Conservation (phyloP, 352 stramenopile genomes). For the Elongisporangium anandrum region DNA sequence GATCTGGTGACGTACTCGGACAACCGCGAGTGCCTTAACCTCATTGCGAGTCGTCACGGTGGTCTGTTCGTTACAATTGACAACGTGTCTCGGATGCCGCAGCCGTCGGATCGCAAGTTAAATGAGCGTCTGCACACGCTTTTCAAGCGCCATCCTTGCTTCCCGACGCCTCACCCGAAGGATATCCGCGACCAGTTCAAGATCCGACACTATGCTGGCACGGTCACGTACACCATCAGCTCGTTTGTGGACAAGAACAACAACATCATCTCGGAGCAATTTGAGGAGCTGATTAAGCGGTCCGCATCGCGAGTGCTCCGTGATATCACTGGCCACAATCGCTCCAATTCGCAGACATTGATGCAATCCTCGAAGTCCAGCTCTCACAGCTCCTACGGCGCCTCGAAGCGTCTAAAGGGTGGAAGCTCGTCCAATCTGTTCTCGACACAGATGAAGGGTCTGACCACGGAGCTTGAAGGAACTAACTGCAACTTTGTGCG, state of each 20-base stretch:
- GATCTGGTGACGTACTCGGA: constrained; percentile 73
- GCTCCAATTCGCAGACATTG: constrained; percentile 34
- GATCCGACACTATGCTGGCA: constrained; percentile 80
- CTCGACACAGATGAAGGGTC: constrained; percentile 79
- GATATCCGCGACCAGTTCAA: constrained; percentile 83
- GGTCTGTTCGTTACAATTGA: constrained; percentile 86
- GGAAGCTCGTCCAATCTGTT: constrained; percentile 71
- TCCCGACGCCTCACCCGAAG: constrained; percentile 82
- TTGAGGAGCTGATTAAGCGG: constrained; percentile 82
- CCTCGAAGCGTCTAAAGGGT: constrained; percentile 56
- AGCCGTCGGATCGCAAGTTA: constrained; percentile 85
- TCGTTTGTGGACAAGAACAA: constrained; percentile 91
- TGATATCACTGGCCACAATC: constrained; percentile 53
- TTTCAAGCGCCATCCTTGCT: constrained; percentile 79
- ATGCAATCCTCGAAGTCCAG: constrained; percentile 49
- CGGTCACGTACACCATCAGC: constrained; percentile 80
- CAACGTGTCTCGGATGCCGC: constrained; percentile 76
- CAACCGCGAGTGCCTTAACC: constrained; percentile 80
- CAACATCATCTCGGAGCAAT: constrained; percentile 88
- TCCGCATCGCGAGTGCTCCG: constrained; percentile 69
- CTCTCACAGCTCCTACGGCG: constrained; percentile 25
- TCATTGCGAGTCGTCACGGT: constrained; percentile 78
- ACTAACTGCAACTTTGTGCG: constrained; percentile 93
- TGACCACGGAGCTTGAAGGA: constrained; percentile 76
- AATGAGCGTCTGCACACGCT: constrained; percentile 81